These are phyloP conservation scores for Mycena pura DNA, from an alignment of 768 basidiomycete genomes.

Conservation along the genomic window DNA sequence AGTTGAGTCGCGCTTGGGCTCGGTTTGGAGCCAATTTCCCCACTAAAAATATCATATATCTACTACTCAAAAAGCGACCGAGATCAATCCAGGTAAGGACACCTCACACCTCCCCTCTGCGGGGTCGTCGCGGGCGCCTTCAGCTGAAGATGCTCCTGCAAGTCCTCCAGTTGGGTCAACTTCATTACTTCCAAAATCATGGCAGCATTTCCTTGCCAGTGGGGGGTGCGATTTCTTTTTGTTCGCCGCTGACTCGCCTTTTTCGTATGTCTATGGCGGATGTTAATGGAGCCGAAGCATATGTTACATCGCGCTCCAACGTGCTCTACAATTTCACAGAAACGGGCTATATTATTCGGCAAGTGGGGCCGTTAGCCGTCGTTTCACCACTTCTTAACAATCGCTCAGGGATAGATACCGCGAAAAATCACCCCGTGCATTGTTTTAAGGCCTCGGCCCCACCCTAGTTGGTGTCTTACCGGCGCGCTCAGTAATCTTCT, in stretches of 20 bases:
- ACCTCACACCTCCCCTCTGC: too few species aligned
- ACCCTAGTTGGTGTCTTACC: conserved; percentile 95
- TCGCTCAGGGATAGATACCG: conserved; percentile 80
- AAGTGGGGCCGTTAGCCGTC: conserved; percentile 29
- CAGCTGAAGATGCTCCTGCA: conserved; percentile 25
- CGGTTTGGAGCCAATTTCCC: neutral
- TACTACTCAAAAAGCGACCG: too few species aligned
- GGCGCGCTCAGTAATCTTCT: conserved; percentile 97
- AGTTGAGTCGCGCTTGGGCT: neutral
- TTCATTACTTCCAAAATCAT: conserved; percentile 66
- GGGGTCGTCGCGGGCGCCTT: neutral
- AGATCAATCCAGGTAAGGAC: too few species aligned
- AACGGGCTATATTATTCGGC: conserved; percentile 91
- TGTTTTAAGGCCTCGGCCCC: conserved; percentile 95
- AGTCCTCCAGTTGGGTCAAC: conserved; percentile 42
- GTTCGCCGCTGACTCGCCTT: conserved; percentile 6
- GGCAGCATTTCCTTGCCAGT: conserved; percentile 84
- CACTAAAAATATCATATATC: neutral
- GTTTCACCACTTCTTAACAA: neutral
- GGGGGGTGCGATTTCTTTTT: conserved; percentile 69
- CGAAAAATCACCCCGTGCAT: conserved; percentile 84
- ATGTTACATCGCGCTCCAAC: conserved; percentile 46
- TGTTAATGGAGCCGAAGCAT: conserved; percentile 43
- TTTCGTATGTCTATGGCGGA: conserved; percentile 45
- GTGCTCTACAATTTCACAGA: conserved; percentile 95